These are phyloP conservation scores for Cudoniella acicularis DNA, from an alignment of 495 filamentous ascomycete genomes.

Conservation along the genomic window DNA sequence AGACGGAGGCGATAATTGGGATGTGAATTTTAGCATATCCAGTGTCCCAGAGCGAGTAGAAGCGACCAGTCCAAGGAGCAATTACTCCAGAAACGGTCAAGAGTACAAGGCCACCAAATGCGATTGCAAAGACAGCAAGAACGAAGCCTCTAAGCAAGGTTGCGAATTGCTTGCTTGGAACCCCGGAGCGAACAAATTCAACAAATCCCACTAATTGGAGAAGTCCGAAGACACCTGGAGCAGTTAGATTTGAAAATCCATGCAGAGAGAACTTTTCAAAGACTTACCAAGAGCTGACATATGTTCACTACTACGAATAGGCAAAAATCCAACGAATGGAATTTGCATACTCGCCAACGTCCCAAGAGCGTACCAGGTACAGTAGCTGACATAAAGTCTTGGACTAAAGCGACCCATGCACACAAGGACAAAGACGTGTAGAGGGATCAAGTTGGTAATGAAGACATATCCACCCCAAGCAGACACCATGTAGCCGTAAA, in stretches of 20 bases:
- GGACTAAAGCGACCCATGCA: conserved; percentile 97
- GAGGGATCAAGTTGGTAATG: conserved; percentile 95
- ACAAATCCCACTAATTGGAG: conserved; percentile 92
- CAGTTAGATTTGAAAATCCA: conserved; percentile 29
- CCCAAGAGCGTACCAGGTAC: conserved; percentile 95
- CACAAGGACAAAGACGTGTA: conserved; percentile 92
- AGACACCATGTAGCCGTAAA: conserved; percentile 99
- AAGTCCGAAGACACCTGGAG: conserved; percentile 86
- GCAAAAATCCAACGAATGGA: conserved; percentile 96
- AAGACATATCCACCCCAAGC: conserved; percentile 99
- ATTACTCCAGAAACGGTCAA: conserved; percentile 86
- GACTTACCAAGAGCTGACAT: conserved; percentile 90
- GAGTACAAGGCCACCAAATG: conserved; percentile 69
- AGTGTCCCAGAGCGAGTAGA: conserved; percentile 99
- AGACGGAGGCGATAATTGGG: conserved; percentile 98
- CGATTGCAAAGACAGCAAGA: conserved; percentile 67
- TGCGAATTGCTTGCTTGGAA: conserved; percentile 93
- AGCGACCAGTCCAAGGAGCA: conserved; percentile 97
- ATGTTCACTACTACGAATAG: conserved; percentile 95
- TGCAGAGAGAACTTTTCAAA: neutral
- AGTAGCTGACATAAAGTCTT: conserved; percentile 92
- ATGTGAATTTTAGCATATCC: conserved; percentile 99
- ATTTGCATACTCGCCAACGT: conserved; percentile 99
- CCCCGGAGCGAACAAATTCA: conserved; percentile 79
- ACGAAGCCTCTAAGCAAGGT: conserved; percentile 75